Evolutionary conservation across 129 eudicot species (phyloP).

Genomic region (Chrysanthemum lavandulifolium): DNA sequence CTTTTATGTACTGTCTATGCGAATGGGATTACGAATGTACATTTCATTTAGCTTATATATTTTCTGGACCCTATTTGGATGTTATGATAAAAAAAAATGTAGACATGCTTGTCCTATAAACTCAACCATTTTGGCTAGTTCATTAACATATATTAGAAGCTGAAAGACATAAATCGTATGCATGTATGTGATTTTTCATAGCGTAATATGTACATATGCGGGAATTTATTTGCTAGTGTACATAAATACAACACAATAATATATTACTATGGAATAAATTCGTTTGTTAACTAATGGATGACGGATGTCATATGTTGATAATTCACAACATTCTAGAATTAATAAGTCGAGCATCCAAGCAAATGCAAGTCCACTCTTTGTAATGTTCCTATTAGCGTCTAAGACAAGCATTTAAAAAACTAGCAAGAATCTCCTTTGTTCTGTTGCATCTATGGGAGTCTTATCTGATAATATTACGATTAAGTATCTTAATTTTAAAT

Average conservation of each 20-base stretch:
- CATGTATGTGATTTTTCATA: conserved; percentile 4
- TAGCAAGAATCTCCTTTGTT: conserved; percentile 11
- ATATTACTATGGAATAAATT: conserved; percentile 30
- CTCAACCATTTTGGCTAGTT: background rate
- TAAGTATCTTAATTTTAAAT: background rate
- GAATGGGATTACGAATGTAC: no score
- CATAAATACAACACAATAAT: background rate
- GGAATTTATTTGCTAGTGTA: conserved; percentile 6
- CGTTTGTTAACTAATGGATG: conserved; percentile 2
- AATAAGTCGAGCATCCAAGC: background rate
- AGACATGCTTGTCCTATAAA: no score
- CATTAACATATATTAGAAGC: background rate
- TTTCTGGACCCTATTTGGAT: background rate
- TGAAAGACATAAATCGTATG: background rate
- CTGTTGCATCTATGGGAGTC: conserved; percentile 13
- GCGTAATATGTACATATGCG: conserved; percentile 2
- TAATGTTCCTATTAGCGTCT: conserved; percentile 28
- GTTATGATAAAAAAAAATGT: no score
- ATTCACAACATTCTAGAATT: background rate
- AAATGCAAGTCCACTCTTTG: conserved; percentile 20
- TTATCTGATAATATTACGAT: background rate
- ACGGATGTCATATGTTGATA: background rate
- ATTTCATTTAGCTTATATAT: background rate
- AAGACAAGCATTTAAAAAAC: conserved; percentile 29
- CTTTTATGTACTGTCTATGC: background rate